Base-by-base conservation (phyloP, 2,329 filamentous ascomycete genomes). In the Fusarium sarcochroum region DNA sequence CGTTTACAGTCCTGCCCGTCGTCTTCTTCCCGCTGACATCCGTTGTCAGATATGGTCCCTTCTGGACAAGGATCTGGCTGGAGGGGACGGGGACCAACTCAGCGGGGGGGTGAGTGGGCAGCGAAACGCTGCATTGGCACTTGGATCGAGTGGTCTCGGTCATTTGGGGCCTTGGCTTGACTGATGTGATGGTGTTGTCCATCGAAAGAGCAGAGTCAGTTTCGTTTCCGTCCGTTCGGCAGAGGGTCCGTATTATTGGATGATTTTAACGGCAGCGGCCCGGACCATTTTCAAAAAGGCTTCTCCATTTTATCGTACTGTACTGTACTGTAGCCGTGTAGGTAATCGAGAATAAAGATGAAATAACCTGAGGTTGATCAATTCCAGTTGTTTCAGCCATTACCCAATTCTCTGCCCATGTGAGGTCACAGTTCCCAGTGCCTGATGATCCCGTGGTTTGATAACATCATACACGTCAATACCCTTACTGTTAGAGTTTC, bases 401-500 rank as follows among this genome's bases (percentile, higher is more conserved):
- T 42, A 30, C 42, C 44, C 11, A 30, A 21, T 38, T 48, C 37
- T 47, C 8, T 30, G 34, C 57, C 47, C 47, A 32, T 58, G 48
- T 64, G 67, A 72, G 67, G 42, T 63, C 66, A 66, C 49, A 48
- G 48, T 25, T 55, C 32, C 47, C 37, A 69, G 59, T 66, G 48
- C 57, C 69, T 70, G 66, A 63, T 67, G 68, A 62, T 70, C 62
- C 41, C 42, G 32, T n/a, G 32, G 13, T 25, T 21, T 32, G 41
- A 50, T 58, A 63, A 25, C 57, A 67, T 67, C 46, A 66, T 57
- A 37, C 30, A 20, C 32, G 20, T 15, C 34, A 10, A 27, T 53
- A 30, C 27, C 65, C 47, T n/a, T 61, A 27, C 37, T 40, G 37
- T 58, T 63, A 58, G 38, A 63, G 51, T 66, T 68, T 65, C 47